phyloP scores from a whole-genome alignment of 768 basidiomycete genomes.

The Xerocomellus dryophilus region DNA sequence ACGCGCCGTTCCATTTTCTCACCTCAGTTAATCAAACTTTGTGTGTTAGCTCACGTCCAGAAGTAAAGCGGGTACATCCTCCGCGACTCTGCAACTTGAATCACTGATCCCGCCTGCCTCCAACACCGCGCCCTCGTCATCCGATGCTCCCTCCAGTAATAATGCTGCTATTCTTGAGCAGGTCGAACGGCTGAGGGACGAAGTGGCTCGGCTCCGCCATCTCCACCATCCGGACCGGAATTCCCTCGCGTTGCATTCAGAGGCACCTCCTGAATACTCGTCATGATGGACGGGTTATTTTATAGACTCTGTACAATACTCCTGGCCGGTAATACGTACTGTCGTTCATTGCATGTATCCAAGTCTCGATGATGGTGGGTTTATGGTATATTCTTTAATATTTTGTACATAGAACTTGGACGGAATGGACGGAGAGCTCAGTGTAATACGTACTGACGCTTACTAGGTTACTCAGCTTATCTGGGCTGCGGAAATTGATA shows the following conservation, averaged over 20 bases:
- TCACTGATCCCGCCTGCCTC: background rate
- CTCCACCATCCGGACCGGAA: background rate
- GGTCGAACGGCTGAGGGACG: slow-evolving; percentile 5
- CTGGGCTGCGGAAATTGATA: too few relatives aligned
- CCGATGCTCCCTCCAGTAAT: background rate
- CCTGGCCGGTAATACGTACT: too few relatives aligned
- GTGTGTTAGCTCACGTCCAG: background rate
- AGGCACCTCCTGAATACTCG: background rate
- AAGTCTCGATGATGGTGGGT: too few relatives aligned
- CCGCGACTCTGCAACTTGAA: background rate
- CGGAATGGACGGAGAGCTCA: too few relatives aligned
- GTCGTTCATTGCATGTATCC: background rate
- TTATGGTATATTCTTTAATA: too few relatives aligned
- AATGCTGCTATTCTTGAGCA: background rate
- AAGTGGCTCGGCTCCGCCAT: slow-evolving; percentile 10
- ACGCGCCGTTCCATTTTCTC: background rate
- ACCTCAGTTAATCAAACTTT: background rate
- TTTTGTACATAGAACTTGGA: too few relatives aligned
- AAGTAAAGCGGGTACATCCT: background rate
- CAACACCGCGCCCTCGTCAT: background rate
- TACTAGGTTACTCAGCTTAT: too few relatives aligned
- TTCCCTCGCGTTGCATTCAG: background rate
- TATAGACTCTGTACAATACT: too few relatives aligned
- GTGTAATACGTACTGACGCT: too few relatives aligned
- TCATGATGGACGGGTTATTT: background rate